Percentiles rank a stretch among this genome's conserved stretches.
Evolutionary conservation across 176 grass and related monocot genomes (phyloP).

Genomic region (Carex scoparia): DNA sequence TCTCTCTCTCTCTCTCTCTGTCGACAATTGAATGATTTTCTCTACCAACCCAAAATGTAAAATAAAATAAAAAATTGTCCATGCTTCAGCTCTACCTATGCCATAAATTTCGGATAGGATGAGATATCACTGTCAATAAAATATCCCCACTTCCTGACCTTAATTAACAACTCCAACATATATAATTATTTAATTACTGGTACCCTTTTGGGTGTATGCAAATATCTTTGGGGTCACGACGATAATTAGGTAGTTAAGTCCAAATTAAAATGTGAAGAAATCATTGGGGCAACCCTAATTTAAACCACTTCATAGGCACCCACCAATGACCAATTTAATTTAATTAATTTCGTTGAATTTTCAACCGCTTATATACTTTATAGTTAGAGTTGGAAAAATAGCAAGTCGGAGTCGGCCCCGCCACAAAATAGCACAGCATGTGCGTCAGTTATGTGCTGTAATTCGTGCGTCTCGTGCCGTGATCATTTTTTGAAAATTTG

Average conservation of each 20-base stretch:
- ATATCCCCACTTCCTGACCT: background rate
- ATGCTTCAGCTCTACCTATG: background rate
- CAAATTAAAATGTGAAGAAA: background rate
- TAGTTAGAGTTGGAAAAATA: no score
- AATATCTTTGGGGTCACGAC: background rate
- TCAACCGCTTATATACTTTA: background rate
- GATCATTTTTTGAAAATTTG: no score
- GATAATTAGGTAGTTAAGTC: background rate
- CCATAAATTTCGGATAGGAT: background rate
- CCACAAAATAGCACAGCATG: no score
- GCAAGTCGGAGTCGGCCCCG: no score
- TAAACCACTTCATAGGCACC: background rate
- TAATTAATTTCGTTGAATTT: background rate
- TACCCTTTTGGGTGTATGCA: background rate
- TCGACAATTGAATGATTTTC: background rate
- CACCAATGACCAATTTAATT: background rate
- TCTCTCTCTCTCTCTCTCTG: background rate
- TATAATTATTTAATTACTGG: background rate
- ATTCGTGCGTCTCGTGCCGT: no score
- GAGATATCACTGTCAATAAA: slow-evolving; percentile 4
- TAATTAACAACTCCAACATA: background rate
- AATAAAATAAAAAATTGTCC: background rate
- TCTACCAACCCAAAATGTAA: background rate
- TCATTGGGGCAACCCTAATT: background rate
- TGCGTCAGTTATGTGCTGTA: no score